phyloP scores from a whole-genome alignment of 495 filamentous ascomycete genomes.

The Talaromyces ruber region DNA sequence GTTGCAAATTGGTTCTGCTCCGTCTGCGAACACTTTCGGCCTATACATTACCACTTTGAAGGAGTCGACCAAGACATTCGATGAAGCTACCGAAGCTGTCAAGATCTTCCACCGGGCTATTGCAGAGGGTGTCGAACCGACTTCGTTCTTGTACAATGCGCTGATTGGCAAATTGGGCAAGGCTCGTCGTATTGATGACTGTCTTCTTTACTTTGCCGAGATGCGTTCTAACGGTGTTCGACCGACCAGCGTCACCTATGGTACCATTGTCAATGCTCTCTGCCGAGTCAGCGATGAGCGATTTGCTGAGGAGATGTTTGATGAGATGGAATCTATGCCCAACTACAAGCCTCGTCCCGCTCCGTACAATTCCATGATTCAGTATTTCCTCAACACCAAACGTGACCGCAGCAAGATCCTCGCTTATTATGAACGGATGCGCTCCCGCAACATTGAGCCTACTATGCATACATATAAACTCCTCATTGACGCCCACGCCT shows the following conservation, averaged over 20 bases:
- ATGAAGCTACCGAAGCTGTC: slow-evolving; percentile 92
- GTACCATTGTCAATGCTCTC: slow-evolving; percentile 94
- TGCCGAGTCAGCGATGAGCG: slow-evolving; percentile 96
- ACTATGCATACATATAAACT: slow-evolving; percentile 97
- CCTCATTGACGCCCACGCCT: slow-evolving; percentile 90
- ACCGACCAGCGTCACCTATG: slow-evolving; percentile 95
- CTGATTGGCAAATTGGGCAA: slow-evolving; percentile 97
- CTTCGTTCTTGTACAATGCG: slow-evolving; percentile 96
- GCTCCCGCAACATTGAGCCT: slow-evolving; percentile 73
- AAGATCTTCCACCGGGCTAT: slow-evolving; percentile 94
- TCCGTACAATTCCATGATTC: slow-evolving; percentile 98
- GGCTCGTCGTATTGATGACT: slow-evolving; percentile 94
- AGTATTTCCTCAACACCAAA: slow-evolving; percentile 97
- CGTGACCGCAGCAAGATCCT: slow-evolving; percentile 89
- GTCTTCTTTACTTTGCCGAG: slow-evolving; percentile 93
- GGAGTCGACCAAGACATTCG: slow-evolving; percentile 92
- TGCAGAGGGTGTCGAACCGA: slow-evolving; percentile 88
- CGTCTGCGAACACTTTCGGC: slow-evolving; percentile 94
- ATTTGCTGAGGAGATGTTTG: slow-evolving; percentile 94
- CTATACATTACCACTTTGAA: slow-evolving; percentile 97
- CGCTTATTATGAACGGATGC: slow-evolving; percentile 94
- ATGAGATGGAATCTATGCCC: slow-evolving; percentile 98
- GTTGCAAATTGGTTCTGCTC: slow-evolving; percentile 75
- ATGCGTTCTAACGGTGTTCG: slow-evolving; percentile 91
- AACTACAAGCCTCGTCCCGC: slow-evolving; percentile 97